Evolutionary conservation across 176 grass and related monocot genomes (phyloP).

Genomic region (Oryza meyeriana): DNA sequence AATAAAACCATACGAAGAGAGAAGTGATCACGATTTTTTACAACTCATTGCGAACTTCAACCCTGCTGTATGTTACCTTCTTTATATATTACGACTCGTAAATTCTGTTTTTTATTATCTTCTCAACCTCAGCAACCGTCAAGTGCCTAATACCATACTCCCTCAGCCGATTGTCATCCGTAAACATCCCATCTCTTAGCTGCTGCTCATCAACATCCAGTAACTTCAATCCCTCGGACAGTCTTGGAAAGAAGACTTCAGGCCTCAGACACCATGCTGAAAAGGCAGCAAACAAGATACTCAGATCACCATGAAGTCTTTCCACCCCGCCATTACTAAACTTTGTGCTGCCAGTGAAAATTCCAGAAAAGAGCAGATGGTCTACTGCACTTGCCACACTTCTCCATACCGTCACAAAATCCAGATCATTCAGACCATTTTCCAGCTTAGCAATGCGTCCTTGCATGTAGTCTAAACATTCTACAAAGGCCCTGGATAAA

Average conservation of each 20-base stretch:
- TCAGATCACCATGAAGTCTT: constrained; percentile 56
- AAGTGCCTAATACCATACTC: constrained; percentile 64
- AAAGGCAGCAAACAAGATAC: constrained; percentile 66
- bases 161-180: constrained; percentile 43
- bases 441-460: constrained; percentile 68
- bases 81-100: constrained; percentile 40
- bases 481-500: constrained; percentile 58
- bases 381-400: constrained; percentile 61
- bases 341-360: constrained; percentile 57
- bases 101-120: constrained; percentile 56
- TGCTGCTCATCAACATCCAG: constrained; percentile 49
- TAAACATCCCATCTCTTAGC: constrained; percentile 37
- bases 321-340: constrained; percentile 57
- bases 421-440: constrained; percentile 48
- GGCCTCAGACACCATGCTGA: constrained; percentile 91
- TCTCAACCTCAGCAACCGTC: constrained; percentile 52
- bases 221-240: constrained; percentile 62
- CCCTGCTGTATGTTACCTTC: background rate
- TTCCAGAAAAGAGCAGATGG: constrained; percentile 56
- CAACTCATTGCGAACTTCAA: background rate
- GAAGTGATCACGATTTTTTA: background rate
- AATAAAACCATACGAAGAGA: background rate
- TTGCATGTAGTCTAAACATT: constrained; percentile 73
- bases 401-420: constrained; percentile 82
- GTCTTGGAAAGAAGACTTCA: constrained; percentile 72